Percentiles rank a stretch among this genome's conserved stretches.
Evolutionary conservation across 371 early-diverging fungal genomes (phyloP).

Genomic region (Apophysomyces elegans): DNA sequence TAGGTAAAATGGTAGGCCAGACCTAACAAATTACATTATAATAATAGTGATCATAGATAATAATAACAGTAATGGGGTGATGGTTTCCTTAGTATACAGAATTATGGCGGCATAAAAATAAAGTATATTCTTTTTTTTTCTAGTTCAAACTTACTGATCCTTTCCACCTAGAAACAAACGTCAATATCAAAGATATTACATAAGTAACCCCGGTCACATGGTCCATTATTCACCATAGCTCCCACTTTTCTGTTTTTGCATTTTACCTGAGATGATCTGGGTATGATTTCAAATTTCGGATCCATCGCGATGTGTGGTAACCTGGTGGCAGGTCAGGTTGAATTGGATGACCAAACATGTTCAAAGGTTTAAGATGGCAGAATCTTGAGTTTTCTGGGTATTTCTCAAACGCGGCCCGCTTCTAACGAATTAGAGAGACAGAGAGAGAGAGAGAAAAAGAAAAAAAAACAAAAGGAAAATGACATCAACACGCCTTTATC

Average conservation of each 20-base stretch:
- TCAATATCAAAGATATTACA: background rate
- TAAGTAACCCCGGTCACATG: background rate
- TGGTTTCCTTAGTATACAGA: background rate
- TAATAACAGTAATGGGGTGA: no score
- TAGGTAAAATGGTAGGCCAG: constrained; percentile 38
- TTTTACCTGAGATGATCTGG: constrained; percentile 38
- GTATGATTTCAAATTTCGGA: constrained; percentile 21
- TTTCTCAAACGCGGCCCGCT: background rate
- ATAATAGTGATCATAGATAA: background rate
- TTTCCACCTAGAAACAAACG: constrained; percentile 23
- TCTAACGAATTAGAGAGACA: no score
- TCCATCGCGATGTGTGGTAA: constrained; percentile 23
- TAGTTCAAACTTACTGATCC: constrained; percentile 33
- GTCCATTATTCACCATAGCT: background rate
- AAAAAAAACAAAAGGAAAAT: constrained; percentile 3
- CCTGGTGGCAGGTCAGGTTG: constrained; percentile 20
- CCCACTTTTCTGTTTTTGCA: background rate
- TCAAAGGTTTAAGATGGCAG: background rate
- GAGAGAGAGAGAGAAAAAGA: background rate
- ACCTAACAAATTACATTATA: constrained; percentile 23
- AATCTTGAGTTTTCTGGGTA: no score
- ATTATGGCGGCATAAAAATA: background rate
- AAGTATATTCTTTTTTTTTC: no score
- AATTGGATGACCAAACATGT: background rate
- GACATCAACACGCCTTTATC: background rate